These are phyloP conservation scores for Suhomyces ambrosiae DNA, from an alignment of 1,139 yeast genomes.

Conservation along the genomic window DNA sequence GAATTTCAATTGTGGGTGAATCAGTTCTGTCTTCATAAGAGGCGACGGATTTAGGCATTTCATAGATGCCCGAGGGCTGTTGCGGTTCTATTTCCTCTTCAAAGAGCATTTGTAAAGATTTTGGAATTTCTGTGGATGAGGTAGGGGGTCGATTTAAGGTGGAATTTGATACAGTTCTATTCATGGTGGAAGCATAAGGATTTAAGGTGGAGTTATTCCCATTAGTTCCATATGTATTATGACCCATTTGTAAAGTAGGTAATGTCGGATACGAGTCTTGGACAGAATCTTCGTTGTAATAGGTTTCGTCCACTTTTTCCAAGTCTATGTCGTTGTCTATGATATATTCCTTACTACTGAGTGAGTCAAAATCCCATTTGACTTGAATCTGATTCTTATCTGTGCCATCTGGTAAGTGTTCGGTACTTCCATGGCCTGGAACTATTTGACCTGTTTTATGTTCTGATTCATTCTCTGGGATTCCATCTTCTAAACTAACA, in stretches of 20 bases:
- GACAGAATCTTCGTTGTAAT: conserved; percentile 31
- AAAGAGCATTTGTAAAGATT: conserved; percentile 70
- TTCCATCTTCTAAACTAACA: conserved; percentile 40
- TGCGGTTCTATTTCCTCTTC: conserved; percentile 37
- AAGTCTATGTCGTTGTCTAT: conserved; percentile 63
- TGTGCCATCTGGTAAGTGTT: conserved; percentile 1
- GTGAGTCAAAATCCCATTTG: conserved; percentile 87
- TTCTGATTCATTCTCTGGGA: conserved; percentile 11
- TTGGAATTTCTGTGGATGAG: conserved; percentile 56
- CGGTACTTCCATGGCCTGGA: conserved; percentile 4
- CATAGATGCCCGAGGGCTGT: conserved; percentile 5
- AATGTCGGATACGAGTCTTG: conserved; percentile 31
- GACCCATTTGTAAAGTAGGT: conserved; percentile 31
- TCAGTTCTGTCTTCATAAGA: conserved; percentile 29
- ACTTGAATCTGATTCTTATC: conserved; percentile 53
- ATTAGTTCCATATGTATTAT: conserved; percentile 10
- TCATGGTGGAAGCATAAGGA: conserved; percentile 2
- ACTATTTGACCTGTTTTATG: conserved; percentile 4
- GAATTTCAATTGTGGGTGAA: conserved; percentile 50
- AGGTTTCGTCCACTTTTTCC: conserved; percentile 45
- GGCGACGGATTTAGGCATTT: conserved; percentile 6
- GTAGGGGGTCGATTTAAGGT: conserved; percentile 2
- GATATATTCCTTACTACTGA: conserved; percentile 71
- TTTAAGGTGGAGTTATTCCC: conserved; percentile 6
- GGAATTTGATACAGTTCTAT: conserved; percentile 6